Evolutionary conservation across 2,329 filamentous ascomycete species (phyloP), one percentile per base, ranked within the genome.

Genomic region (Trichoderma pleuroti): DNA sequence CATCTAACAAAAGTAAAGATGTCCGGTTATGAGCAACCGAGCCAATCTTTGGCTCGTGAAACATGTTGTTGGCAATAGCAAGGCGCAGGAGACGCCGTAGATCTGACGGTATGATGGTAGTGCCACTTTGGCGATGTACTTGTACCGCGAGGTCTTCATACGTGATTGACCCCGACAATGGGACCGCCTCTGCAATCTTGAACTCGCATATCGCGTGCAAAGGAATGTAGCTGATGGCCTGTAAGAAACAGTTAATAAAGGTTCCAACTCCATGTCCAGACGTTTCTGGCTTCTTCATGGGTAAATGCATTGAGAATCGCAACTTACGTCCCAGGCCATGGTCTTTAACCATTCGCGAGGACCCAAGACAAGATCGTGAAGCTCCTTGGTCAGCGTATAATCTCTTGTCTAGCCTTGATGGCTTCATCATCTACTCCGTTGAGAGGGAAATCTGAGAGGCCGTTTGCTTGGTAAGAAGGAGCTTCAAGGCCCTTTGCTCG

Each of bases 31-130:
- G 83, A 3, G 80, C 78, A 5, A 85, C 80, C 16, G 76, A 74
- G 3, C 80, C 82, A 4, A 76, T 72, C 16, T 75, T 68, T 0
- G 81, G 81, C 73, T 84, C 83, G 28, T 72, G 70, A 68, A 85
- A 84, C 26, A 84, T 73, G 57, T 78, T 78, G 71, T 81, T 81
- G 1, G 78, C 77, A 71, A 82, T 81, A 34, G 81, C 80, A 39
- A 81, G 77, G 14, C 82, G 81, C 28, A 83, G 59, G 0, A 84
- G 72, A 26, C 82, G 81, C 7, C 77, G 76, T 12, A 80, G 74
- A 70, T 78, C 76, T 14, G 72, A 72, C 3, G 74, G 67, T 7
- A 74, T 76, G 49, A 84, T 76, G 11, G 46, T 2, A 52, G 21
- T 24, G 21, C 46, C 46, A 52, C n/a, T 24, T 24, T 24, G 14